Percentiles rank a stretch among this genome's conserved stretches.
Conservation (phyloP, 2,329 filamentous ascomycete species). For the Trichoderma atroviride region DNA sequence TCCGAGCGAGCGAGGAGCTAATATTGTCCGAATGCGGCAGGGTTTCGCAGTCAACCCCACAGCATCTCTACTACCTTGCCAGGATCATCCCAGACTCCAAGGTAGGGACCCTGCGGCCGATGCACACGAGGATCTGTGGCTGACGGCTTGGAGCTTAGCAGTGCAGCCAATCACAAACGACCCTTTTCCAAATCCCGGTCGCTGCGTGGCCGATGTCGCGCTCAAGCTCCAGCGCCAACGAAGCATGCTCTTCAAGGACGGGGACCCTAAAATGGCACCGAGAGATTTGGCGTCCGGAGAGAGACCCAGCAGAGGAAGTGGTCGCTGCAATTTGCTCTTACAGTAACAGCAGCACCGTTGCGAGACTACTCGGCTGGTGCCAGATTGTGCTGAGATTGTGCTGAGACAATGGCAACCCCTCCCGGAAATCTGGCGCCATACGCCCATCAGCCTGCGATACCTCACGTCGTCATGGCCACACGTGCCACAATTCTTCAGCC, state of each 20-base stretch:
- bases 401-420: background rate
- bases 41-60: slow-evolving; percentile 23
- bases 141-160: slow-evolving; percentile 27
- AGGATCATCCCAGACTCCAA: slow-evolving; percentile 13
- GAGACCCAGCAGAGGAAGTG: slow-evolving; percentile 12
- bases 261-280: slow-evolving; percentile 9
- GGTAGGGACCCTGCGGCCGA: slow-evolving; percentile 3
- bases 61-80: slow-evolving; percentile 18
- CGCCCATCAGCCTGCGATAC: background rate
- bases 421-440: background rate
- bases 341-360: background rate
- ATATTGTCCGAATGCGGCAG: slow-evolving; percentile 27
- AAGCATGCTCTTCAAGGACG: slow-evolving; percentile 16
- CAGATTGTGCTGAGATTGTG: background rate
- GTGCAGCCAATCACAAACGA: slow-evolving; percentile 21
- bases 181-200: slow-evolving; percentile 23
- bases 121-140: slow-evolving; percentile 28
- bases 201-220: slow-evolving; percentile 29
- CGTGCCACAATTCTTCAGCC: slow-evolving; percentile 3
- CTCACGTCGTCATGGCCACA: slow-evolving; percentile 12
- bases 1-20: slow-evolving; percentile 35
- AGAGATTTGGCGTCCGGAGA: slow-evolving; percentile 20
- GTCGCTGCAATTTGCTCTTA: background rate
- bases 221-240: slow-evolving; percentile 23
- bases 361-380: background rate